Evolutionary conservation across 345 rosid genomes (phyloP).

Genomic region (Gossypium rotundifolium): DNA sequence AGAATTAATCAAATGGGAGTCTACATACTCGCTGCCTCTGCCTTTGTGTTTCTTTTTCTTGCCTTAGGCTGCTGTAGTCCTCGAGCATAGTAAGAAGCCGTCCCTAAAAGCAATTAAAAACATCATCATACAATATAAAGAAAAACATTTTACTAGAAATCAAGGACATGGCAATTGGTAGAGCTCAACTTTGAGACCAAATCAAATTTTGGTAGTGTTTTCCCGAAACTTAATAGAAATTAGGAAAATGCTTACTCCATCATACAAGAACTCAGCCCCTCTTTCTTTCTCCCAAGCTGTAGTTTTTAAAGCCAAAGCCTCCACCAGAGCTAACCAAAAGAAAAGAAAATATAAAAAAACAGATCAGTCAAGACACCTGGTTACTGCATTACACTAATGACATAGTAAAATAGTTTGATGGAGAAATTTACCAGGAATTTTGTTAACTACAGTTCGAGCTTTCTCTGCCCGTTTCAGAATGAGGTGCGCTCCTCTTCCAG

Average conservation of each 20-base stretch:
- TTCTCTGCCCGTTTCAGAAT: constrained; percentile 69
- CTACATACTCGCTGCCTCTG: constrained; percentile 51
- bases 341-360: background rate
- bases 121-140: background rate
- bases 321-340: constrained; percentile 48
- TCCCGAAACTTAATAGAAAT: background rate
- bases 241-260: constrained; percentile 53
- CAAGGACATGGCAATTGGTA: background rate
- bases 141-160: background rate
- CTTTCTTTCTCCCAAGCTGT: constrained; percentile 63
- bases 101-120: constrained; percentile 24
- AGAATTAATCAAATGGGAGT: background rate
- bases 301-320: constrained; percentile 42
- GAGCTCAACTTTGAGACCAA: background rate
- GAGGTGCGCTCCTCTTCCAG: constrained; percentile 76
- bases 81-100: constrained; percentile 58
- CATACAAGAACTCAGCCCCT: constrained; percentile 56
- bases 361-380: background rate
- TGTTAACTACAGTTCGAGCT: constrained; percentile 53
- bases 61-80: constrained; percentile 40
- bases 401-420: background rate
- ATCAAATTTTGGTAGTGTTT: background rate
- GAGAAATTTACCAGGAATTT: constrained; percentile 57
- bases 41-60: constrained; percentile 56
- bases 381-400: background rate